These are phyloP conservation scores for Oxalis stricta DNA, from an alignment of 441 rosid genomes.

Conservation along the genomic window DNA sequence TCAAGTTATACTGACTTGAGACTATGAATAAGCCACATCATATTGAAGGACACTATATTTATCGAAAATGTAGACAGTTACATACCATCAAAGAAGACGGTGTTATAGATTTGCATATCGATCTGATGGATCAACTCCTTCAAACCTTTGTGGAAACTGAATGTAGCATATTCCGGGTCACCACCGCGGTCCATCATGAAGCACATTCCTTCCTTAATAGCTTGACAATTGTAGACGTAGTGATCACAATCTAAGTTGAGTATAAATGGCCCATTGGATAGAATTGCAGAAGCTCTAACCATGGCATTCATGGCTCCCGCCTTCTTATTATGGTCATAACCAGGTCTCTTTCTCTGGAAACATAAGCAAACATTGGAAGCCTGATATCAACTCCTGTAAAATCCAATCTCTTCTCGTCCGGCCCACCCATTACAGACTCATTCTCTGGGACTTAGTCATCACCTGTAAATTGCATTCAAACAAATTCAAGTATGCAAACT, in stretches of 20 bases:
- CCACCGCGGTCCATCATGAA: slow-evolving; percentile 97
- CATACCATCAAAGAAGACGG: slow-evolving; percentile 81
- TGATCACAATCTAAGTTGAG: slow-evolving; percentile 87
- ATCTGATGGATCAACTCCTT: slow-evolving; percentile 91
- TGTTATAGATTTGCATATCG: slow-evolving; percentile 87
- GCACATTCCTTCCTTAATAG: slow-evolving; percentile 81
- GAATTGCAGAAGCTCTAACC: slow-evolving; percentile 81
- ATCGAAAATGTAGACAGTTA: not conserved
- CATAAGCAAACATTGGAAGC: slow-evolving; percentile 71
- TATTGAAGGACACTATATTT: too few relatives aligned
- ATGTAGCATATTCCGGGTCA: slow-evolving; percentile 73
- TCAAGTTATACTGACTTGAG: not conserved
- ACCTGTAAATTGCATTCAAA: slow-evolving; percentile 41
- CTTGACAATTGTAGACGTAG: slow-evolving; percentile 57
- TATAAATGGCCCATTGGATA: slow-evolving; percentile 82
- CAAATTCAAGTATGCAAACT: not conserved
- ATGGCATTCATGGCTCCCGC: slow-evolving; percentile 93
- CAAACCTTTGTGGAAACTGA: slow-evolving; percentile 85
- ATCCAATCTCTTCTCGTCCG: slow-evolving; percentile 46
- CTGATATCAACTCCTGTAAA: slow-evolving; percentile 68
- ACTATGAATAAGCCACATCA: too few relatives aligned
- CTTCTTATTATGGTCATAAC: slow-evolving; percentile 83
- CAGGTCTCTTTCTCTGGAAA: slow-evolving; percentile 81
- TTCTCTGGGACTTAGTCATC: slow-evolving; percentile 74
- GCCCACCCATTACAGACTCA: slow-evolving; percentile 57